Evolutionary conservation across 495 filamentous ascomycete genomes (phyloP).

Genomic region (Penicillium fimorum): DNA sequence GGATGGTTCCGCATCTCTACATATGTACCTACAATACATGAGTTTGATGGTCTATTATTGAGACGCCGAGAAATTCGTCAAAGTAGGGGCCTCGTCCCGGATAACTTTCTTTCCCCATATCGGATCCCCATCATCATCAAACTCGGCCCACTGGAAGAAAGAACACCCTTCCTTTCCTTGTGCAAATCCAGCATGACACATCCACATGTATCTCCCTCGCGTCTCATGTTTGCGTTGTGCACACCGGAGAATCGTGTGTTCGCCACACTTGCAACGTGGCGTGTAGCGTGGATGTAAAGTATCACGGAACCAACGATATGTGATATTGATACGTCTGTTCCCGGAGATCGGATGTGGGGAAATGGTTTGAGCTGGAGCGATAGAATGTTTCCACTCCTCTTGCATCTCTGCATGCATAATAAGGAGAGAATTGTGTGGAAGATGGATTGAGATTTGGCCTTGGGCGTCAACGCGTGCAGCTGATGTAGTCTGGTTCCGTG

Average conservation of each 20-base stretch:
- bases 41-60: slow-evolving; percentile 16
- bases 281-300: slow-evolving; percentile 67
- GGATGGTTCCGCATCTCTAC: neutral
- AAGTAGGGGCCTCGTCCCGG: slow-evolving; percentile 24
- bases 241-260: slow-evolving; percentile 72
- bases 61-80: slow-evolving; percentile 35
- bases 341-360: slow-evolving; percentile 80
- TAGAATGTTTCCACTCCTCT: slow-evolving; percentile 59
- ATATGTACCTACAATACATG: neutral
- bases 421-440: slow-evolving; percentile 89
- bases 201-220: slow-evolving; percentile 86
- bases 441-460: slow-evolving; percentile 86
- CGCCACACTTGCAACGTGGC: slow-evolving; percentile 61
- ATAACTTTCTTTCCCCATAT: slow-evolving; percentile 48
- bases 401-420: slow-evolving; percentile 90
- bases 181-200: slow-evolving; percentile 76
- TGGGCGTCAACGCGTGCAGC: slow-evolving; percentile 54
- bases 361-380: slow-evolving; percentile 69
- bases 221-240: slow-evolving; percentile 74
- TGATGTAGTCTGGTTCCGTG: slow-evolving; percentile 15
- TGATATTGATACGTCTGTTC: slow-evolving; percentile 83
- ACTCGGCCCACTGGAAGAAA: slow-evolving; percentile 88
- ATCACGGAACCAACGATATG: slow-evolving; percentile 82
- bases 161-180: slow-evolving; percentile 74
- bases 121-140: slow-evolving; percentile 83